Base-by-base conservation (phyloP, 768 basidiomycete genomes). In the Lactarius sp. region DNA sequence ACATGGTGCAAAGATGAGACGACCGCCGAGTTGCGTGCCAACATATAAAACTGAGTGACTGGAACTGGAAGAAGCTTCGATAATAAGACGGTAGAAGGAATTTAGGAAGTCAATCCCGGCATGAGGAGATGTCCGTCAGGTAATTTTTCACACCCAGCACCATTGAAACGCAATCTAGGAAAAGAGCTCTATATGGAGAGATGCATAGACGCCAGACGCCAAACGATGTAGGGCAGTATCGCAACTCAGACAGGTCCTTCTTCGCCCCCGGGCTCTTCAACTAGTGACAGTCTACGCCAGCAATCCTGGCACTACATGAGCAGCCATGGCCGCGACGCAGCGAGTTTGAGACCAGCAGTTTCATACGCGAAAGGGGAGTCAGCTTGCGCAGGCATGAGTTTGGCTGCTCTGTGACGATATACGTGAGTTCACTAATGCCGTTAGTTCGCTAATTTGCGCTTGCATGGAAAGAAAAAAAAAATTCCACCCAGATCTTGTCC, bases 131-230 rank as follows among this genome's bases (percentile, higher is more conserved):
- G 31, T 60, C 59, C 34, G 53, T 64, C 53, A 64, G 58, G 20
- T 56, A 65, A 60, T 37, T 60, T 64, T 65, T 65, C 64, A 65
- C 64, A 65, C 64, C 64, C 64, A 46, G 64, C 59, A 37, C 44
- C 54, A 52, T 56, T 65, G 59, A 65, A 65, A 60, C 34, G 47
- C 59, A 44, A 60, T 60, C 41, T 52, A 52, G 59, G 33, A 51
- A 54, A 51, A 36, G 53, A 46, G 22, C 53, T 56, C 22, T 60
- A 60, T 56, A 56, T 52, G 59, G 59, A 20, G 64, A 52, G 53
- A n/a, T 20, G 59, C 41, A 49, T 64, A 60, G 52, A 60, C 59
- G 59, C 64, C 63, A 60, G 46, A 56, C 59, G 49, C 64, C 63
- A 64, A 64, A 49, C 39, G 53, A 51, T 36, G 59, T 22, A 54